Base-by-base conservation (phyloP, 495 filamentous ascomycete genomes). In the Coniosporium apollinis region DNA sequence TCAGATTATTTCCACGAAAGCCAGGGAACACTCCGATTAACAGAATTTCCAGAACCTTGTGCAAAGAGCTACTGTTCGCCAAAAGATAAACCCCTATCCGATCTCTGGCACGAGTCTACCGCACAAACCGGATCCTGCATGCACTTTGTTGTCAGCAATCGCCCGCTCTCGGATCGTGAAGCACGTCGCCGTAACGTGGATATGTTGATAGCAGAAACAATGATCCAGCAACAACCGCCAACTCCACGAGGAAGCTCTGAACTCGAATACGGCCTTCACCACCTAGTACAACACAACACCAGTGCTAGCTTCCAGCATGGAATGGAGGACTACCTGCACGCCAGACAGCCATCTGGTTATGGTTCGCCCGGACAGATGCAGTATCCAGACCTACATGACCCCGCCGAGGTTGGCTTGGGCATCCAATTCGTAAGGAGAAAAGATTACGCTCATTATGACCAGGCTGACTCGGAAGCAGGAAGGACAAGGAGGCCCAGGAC, bases 341-440 rank as follows among this genome's bases (percentile, higher is more conserved):
- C 11, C 14, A 19, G 4, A 7, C 15, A 30, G 24, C 13, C 28
- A 37, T 42, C 38, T 9, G 24, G 35, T 5, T 47, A 46, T 24
- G 38, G 38, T 8, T 49, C 43, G 16, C 43, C 49, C 14, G 34
- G 14, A 6, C 46, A 41, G 8, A 30, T 37, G 10, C 47, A 37
- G 14, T 33, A 57, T 62, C 34, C 57, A 41, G 52, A 57, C 49
- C 48, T 36, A 14, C 38, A 42, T n/a, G 29, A 34, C 13, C 21
- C 24, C 5, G 19, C 32, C 4, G 1, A 32, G 9, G 39, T 51
- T 32, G 52, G 51, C 0, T 22, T 60, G 10, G 58, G 56, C 6
- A 52, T 61, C 5, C 51, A 53, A 51, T 64, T 55, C 49, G 60
- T 65, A 46, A 56, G 60, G n/a, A n/a, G n/a, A n/a, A n/a, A n/a